Conservation (phyloP, 352 stramenopile species). For the Thalassiosira livingstoniorum region DNA sequence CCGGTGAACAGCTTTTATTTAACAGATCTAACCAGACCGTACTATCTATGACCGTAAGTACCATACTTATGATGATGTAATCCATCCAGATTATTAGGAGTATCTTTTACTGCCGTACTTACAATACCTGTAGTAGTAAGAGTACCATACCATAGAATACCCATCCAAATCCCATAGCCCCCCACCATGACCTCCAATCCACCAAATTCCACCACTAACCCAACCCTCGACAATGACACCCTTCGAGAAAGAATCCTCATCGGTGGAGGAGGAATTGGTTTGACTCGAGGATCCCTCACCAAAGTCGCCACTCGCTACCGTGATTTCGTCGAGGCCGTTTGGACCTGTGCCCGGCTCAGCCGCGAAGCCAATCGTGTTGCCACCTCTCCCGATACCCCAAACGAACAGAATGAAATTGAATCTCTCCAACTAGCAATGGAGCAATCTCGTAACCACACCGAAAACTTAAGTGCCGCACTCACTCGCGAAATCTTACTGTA, state of each 20-base stretch:
- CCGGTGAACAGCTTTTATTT: too few species aligned
- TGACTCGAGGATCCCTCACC: conserved; percentile 38
- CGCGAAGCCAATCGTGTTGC: neutral
- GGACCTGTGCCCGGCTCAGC: too few species aligned
- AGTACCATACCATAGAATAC: too few species aligned
- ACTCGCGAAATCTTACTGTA: conserved; percentile 45
- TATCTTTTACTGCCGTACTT: too few species aligned
- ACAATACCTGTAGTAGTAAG: too few species aligned
- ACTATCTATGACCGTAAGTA: too few species aligned
- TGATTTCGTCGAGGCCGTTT: conserved; percentile 29
- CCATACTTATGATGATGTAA: too few species aligned
- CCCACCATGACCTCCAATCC: too few species aligned
- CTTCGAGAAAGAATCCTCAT: conserved; percentile 58
- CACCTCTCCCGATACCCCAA: neutral
- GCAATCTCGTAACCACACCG: neutral
- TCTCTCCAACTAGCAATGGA: neutral
- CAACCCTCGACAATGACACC: conserved; percentile 34
- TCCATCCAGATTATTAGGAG: too few species aligned
- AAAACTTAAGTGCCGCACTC: conserved; percentile 3
- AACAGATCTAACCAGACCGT: too few species aligned
- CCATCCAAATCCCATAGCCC: too few species aligned
- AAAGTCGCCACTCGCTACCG: conserved; percentile 42
- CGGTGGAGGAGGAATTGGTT: conserved; percentile 17
- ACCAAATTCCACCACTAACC: neutral
- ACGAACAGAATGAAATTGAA: neutral